These are phyloP conservation scores for Fusarium keratoplasticum DNA, from an alignment of 2,329 filamentous ascomycete species.

Conservation along the genomic window DNA sequence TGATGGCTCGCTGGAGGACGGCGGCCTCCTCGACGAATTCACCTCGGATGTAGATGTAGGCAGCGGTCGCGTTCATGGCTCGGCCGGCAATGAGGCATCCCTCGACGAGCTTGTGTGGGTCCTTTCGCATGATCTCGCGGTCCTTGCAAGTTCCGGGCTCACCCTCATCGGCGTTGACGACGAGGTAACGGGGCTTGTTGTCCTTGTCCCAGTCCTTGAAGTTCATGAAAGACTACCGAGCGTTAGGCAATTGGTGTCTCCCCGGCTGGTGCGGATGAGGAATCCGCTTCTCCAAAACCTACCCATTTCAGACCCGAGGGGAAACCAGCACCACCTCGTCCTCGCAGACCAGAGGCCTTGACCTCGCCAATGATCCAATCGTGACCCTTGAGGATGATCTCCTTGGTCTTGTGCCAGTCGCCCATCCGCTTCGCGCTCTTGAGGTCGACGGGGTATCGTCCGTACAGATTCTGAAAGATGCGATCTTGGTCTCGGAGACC, in stretches of 20 bases:
- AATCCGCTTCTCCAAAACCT: constrained; percentile 53
- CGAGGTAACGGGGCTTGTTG: constrained; percentile 92
- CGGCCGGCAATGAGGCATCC: constrained; percentile 95
- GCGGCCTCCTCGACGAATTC: constrained; percentile 98
- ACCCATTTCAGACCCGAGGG: constrained; percentile 99
- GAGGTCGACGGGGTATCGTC: constrained; percentile 89
- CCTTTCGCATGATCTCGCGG: constrained; percentile 99
- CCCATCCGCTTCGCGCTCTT: constrained; percentile 98
- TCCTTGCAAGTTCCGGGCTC: constrained; percentile 99
- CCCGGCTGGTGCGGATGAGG: constrained; percentile 20
- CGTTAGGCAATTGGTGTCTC: constrained; percentile 39
- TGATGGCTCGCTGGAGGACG: constrained; percentile 92
- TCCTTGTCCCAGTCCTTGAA: constrained; percentile 99
- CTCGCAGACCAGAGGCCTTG: constrained; percentile 95
- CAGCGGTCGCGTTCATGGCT: constrained; percentile 98
- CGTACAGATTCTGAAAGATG: constrained; percentile 99
- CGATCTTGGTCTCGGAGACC: constrained; percentile 95
- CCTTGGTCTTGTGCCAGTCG: constrained; percentile 99
- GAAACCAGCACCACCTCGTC: constrained; percentile 97
- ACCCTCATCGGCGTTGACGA: constrained; percentile 98
- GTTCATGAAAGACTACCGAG: constrained; percentile 94
- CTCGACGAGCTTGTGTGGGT: constrained; percentile 98
- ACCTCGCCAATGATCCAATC: constrained; percentile 99
- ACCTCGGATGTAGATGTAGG: constrained; percentile 99
- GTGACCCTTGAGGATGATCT: constrained; percentile 95